Base-by-base conservation (phyloP, 345 rosid species). In the Arabidopsis arenosa region DNA sequence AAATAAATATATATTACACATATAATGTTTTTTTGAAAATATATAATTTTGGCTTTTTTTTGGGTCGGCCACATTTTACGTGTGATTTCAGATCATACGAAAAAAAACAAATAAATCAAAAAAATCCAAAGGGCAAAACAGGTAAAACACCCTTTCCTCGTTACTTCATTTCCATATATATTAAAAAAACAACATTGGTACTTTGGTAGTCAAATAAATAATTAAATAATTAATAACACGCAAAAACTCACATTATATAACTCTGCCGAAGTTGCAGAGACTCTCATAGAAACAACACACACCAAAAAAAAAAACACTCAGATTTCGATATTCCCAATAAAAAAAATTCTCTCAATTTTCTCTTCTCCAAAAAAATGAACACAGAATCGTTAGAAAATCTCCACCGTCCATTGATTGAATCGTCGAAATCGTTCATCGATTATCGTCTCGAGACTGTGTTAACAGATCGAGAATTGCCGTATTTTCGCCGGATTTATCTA, bases 371-470 rank as follows among this genome's bases (percentile, higher is more conserved):
- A 21, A 78, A 49, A 12, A 78, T 78, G 81, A 72, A 72, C 52
- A 51, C 81, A 26, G 81, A 78, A 35, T 72, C 77, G 4, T 10
- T 72, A 55, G 77, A 72, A 23, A 72, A 78, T 72, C 77, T 78
- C 10, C 68, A 78, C 77, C 76, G 73, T 66, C 68, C 81, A 17
- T 66, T 78, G 9, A 8, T 78, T 0, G 81, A 78, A 40, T 72
- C 77, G 7, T 59, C 81, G 15, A 78, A 72, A 51, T 72, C 77
- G 58, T 72, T 75, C 51, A 47, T 79, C 5, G 81, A 80, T 66
- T 73, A 75, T 6, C 81, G 80, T 40, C 84, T 90, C 1, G 95
- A 90, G 76, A 80, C 81, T 0, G 81, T 84, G 55, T 71, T 90
- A 13, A 73, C 82, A 0, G 84, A 86, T 57, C 60, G 79, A 7